A percentile compares a stretch with the other conserved stretches of the same genome.
phyloP scores from a whole-genome alignment of 2,329 filamentous ascomycete genomes.

The Rhexocercosporidium sp. region DNA sequence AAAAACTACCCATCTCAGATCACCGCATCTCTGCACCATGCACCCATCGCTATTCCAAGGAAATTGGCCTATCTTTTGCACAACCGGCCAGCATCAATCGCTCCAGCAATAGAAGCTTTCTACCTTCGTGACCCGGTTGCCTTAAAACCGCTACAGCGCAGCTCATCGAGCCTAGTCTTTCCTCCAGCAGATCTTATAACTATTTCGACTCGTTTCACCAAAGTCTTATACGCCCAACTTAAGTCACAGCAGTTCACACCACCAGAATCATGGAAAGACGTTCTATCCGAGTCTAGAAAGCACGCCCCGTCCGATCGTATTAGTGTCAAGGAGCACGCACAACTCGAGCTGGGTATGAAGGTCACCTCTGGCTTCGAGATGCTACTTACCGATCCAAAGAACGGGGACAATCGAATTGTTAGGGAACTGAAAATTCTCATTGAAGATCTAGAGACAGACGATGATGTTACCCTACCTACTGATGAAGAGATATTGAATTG shows the following conservation, averaged over 20 bases:
- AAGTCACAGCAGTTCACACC: conserved; percentile 82
- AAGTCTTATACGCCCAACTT: conserved; percentile 88
- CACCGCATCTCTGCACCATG: conserved; percentile 74
- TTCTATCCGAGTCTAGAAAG: conserved; percentile 42
- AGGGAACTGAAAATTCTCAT: conserved; percentile 79
- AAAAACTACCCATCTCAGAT: conserved; percentile 84
- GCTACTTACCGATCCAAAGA: conserved; percentile 70
- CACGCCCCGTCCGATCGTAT: conserved; percentile 36
- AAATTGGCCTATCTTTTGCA: conserved; percentile 83
- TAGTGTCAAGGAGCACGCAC: conserved; percentile 23
- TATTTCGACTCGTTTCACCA: conserved; percentile 82
- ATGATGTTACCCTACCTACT: conserved; percentile 61
- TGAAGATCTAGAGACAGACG: conserved; percentile 65
- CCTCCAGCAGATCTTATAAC: conserved; percentile 80
- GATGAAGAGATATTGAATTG: conserved; percentile 76
- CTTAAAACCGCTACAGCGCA: conserved; percentile 69
- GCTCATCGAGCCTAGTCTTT: conserved; percentile 64
- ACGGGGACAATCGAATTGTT: conserved; percentile 70
- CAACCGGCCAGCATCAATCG: conserved; percentile 74
- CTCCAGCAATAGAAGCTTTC: conserved; percentile 87
- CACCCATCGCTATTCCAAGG: conserved; percentile 76
- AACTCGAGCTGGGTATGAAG: conserved; percentile 83
- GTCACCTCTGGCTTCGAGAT: conserved; percentile 91
- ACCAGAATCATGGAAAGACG: conserved; percentile 56
- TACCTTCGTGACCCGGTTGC: conserved; percentile 86